Percentiles rank a stretch among this genome's conserved stretches.
Evolutionary conservation across 2,329 filamentous ascomycete species (phyloP).

Genomic region (Bipolaris oryzae): DNA sequence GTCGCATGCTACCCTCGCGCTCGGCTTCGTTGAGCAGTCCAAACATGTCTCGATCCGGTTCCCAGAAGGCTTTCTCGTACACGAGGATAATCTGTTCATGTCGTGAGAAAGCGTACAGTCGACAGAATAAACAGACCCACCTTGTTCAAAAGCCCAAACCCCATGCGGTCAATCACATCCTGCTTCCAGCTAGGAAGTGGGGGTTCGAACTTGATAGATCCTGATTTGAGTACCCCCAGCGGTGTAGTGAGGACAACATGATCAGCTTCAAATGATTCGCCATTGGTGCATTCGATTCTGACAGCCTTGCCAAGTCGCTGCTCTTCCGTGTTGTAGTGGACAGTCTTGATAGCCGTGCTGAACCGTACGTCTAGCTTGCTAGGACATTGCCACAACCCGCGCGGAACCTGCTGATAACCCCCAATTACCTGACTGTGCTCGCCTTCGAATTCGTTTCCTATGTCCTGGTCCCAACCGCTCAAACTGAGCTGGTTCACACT

Average conservation of each 20-base stretch:
- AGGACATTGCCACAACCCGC: slow-evolving; percentile 80
- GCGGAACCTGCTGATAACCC: slow-evolving; percentile 91
- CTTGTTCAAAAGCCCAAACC: slow-evolving; percentile 95
- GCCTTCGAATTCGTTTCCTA: slow-evolving; percentile 96
- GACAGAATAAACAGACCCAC: slow-evolving; percentile 43
- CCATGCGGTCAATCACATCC: slow-evolving; percentile 79
- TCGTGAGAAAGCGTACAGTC: slow-evolving; percentile 14
- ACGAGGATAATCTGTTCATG: slow-evolving; percentile 71
- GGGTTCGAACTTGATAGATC: slow-evolving; percentile 82
- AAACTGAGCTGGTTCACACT: slow-evolving; percentile 87
- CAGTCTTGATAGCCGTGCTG: slow-evolving; percentile 72
- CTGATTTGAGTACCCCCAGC: slow-evolving; percentile 88
- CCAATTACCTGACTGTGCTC: slow-evolving; percentile 92
- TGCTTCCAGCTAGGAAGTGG: slow-evolving; percentile 86
- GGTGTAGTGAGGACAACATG: slow-evolving; percentile 89
- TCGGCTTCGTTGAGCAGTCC: slow-evolving; percentile 81
- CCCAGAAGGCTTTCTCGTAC: slow-evolving; percentile 91
- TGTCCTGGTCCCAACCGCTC: slow-evolving; percentile 93
- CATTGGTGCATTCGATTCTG: slow-evolving; percentile 71
- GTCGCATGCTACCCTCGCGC: slow-evolving; percentile 71
- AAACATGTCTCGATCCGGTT: slow-evolving; percentile 87
- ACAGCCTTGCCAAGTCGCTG: slow-evolving; percentile 31
- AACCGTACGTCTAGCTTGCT: slow-evolving; percentile 77
- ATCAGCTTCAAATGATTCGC: slow-evolving; percentile 79
- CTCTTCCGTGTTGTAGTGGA: slow-evolving; percentile 62